phyloP scores from a whole-genome alignment of 2,329 filamentous ascomycete genomes.

The Coniella lustricola region DNA sequence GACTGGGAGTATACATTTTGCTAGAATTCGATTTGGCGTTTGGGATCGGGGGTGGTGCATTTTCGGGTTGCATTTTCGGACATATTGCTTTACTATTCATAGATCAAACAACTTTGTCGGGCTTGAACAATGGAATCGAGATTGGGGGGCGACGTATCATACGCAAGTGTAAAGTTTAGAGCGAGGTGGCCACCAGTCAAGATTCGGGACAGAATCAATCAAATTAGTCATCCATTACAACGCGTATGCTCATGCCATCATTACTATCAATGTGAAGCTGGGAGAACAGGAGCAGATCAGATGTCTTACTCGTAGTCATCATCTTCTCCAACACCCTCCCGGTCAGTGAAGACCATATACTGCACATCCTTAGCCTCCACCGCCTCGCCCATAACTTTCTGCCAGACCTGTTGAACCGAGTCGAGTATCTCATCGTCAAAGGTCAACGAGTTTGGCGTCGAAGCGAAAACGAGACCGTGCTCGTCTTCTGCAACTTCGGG shows the following conservation, averaged over 20 bases:
- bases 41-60: background rate
- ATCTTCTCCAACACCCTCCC: slow-evolving; percentile 55
- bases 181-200: background rate
- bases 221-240: slow-evolving; percentile 18
- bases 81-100: background rate
- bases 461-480: slow-evolving; percentile 49
- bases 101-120: too few species aligned
- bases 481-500: slow-evolving; percentile 26
- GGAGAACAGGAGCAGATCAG: background rate
- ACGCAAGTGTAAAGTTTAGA: background rate
- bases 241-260: slow-evolving; percentile 13
- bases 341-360: slow-evolving; percentile 76
- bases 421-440: slow-evolving; percentile 67
- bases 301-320: slow-evolving; percentile 39
- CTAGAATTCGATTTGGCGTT: background rate
- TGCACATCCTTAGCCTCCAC: slow-evolving; percentile 35
- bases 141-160: background rate
- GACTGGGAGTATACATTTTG: background rate
- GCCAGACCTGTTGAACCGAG: slow-evolving; percentile 65
- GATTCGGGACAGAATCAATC: slow-evolving; percentile 2
- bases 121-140: too few species aligned
- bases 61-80: background rate
- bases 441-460: slow-evolving; percentile 56
- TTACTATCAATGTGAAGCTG: background rate
- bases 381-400: slow-evolving; percentile 45